Evolutionary conservation across 176 grass and related monocot genomes (phyloP), one percentile per base, ranked within the genome.

Genomic region (Carex parvula): DNA sequence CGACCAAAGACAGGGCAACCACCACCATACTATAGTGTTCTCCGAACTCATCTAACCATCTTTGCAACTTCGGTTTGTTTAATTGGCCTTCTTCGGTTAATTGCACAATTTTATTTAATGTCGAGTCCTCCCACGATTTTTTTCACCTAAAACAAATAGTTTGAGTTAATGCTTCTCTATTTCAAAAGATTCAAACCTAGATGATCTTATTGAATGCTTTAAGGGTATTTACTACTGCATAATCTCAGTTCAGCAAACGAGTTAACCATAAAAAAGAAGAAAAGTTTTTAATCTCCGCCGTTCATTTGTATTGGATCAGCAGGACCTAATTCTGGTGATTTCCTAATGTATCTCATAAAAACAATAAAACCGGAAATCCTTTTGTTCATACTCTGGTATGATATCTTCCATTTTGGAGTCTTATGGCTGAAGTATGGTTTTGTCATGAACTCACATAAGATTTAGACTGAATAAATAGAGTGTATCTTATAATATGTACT

Each of bases 1-100:
- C 82, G 41, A 54, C 86, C 80, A 98, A 93, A 84, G 95, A 98
- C 82, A 98, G 11, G 22, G 84, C 92, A 62, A 98, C 95, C 11
- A 98, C 95, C 88, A 93, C 92, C 84, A 69, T 91, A 88, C 95
- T 90, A 83, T 98, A 98, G 53, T 91, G 60, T 81, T 98, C 95
- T 65, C 95, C 95, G 89, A 98, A 98, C 70, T 98, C 92, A 85
- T 98, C 95, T 82, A 98, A 83, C 95, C 95, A 98, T 83, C 95
- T 94, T 91, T 98, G 92, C 74, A 98, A 66, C 56, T 92, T 98
- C 83, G 95, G 95, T 76, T 98, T 98, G 83, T 90, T 98, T 79
- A 98, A 85, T 86, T 98, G 92, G 12, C 95, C 92, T 91, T 98
- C 95, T 90, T 87, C 91, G 7, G 95, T 93, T 79, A 98, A 87